Evolutionary conservation across 1,139 yeast genomes (phyloP).

Genomic region (Arxiozyma telluris): DNA sequence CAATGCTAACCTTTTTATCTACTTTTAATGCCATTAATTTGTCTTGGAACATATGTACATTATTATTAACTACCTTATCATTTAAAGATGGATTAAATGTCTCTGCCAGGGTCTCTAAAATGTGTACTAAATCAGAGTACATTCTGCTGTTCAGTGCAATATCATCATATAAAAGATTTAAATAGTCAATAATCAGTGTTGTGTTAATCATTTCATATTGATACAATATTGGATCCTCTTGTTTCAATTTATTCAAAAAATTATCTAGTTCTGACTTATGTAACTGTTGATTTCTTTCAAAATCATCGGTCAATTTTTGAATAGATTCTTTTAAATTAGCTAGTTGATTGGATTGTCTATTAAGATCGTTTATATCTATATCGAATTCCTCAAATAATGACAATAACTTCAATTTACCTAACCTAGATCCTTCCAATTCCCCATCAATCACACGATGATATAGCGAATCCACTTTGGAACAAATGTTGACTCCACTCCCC

Average conservation of each 20-base stretch:
- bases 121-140: slow-evolving; percentile 20
- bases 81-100: slow-evolving; percentile 30
- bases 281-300: slow-evolving; percentile 10
- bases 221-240: slow-evolving; percentile 19
- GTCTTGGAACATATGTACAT: slow-evolving; percentile 16
- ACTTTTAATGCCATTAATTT: slow-evolving; percentile 4
- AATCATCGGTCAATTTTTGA: slow-evolving; percentile 10
- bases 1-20: slow-evolving; percentile 13
- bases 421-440: slow-evolving; percentile 21
- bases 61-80: slow-evolving; percentile 31
- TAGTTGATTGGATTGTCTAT: background rate
- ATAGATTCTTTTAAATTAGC: slow-evolving; percentile 5
- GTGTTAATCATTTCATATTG: slow-evolving; percentile 21
- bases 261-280: slow-evolving; percentile 11
- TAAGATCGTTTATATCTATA: slow-evolving; percentile 8
- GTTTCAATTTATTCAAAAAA: slow-evolving; percentile 15
- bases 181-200: slow-evolving; percentile 9
- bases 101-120: slow-evolving; percentile 25
- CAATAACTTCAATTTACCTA: slow-evolving; percentile 24
- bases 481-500: slow-evolving; percentile 36
- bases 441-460: slow-evolving; percentile 30
- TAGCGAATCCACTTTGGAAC: slow-evolving; percentile 40
- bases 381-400: slow-evolving; percentile 21
- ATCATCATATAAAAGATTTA: slow-evolving; percentile 17
- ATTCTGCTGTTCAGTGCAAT: slow-evolving; percentile 18